Base-by-base conservation (phyloP, 1,139 yeast genomes). In the Candida tropicalis region DNA sequence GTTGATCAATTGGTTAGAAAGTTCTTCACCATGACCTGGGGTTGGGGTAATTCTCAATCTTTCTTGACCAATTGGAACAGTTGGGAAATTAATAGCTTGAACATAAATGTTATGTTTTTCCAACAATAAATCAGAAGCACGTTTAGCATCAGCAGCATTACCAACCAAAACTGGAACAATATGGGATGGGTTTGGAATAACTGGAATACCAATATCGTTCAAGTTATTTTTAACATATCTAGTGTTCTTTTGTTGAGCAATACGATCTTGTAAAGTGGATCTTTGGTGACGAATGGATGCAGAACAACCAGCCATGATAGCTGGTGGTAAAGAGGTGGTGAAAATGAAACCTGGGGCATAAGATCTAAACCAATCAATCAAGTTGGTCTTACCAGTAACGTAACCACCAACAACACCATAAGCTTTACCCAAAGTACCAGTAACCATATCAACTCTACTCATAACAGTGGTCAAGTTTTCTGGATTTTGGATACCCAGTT, bases 361-460 rank as follows among this genome's bases (percentile, higher is more conserved):
- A 3, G 97, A 90, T 68, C 99, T 83, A 54, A 93, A 74, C 96
- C 97, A 91, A 70, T 93, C 99, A 56, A 91, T 81, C 65, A 91
- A 75, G 53, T 77, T 77, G 41, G 84, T 79, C 41, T 87, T 85
- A 36, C 95, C 98, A 45, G 99, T 96, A 53, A 93, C 84, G 65
- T 93, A 93, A 46, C 99, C 99, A 58, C 99, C 99, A 50, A 93
- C 97, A 44, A 91, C 80, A 59, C 98, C 99, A 58, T 82, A 93
- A 15, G 99, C 95, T 68, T 93, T 93, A 66, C 98, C 99, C 55
- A 93, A 78, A 45, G 99, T 93, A 56, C 98, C 99, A 43, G 98
- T 91, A 60, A 93, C 81, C 82, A 93, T 89, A 63, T 95, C 99
- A 45, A 93, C 81, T 62, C 98, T 83, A 66, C 84, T 91, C 88